A percentile compares a stretch with the other conserved stretches of the same genome.
Conservation (phyloP, 495 filamentous ascomycete species). For the Penicillium argentinense region DNA sequence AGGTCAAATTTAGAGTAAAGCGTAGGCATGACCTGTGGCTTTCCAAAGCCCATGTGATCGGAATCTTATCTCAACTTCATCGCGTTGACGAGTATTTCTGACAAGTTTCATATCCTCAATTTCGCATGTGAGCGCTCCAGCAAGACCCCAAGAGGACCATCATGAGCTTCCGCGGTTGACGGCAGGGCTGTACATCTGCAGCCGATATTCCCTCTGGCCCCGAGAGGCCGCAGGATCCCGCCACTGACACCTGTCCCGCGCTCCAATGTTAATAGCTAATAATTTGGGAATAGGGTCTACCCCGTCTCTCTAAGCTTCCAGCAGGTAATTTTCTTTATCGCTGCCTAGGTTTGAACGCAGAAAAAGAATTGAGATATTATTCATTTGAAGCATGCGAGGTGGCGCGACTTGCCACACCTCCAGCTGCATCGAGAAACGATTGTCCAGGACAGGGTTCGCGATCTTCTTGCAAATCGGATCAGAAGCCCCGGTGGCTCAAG, state of each 20-base stretch:
- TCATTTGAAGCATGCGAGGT: neutral
- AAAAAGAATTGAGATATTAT: neutral
- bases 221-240: slow-evolving; percentile 5
- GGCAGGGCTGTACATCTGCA: slow-evolving; percentile 1
- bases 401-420: slow-evolving; percentile 15
- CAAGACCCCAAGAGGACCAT: no score
- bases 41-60: slow-evolving; percentile 12
- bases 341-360: neutral
- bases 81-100: neutral
- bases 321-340: slow-evolving; percentile 6
- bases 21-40: slow-evolving; percentile 14
- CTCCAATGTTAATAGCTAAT: slow-evolving; percentile 2
- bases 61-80: slow-evolving; percentile 19
- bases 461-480: neutral
- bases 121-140: slow-evolving; percentile 22
- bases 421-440: slow-evolving; percentile 6
- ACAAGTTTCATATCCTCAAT: no score
- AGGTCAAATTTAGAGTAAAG: slow-evolving; percentile 6
- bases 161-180: slow-evolving; percentile 16
- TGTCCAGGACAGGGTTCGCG: neutral
- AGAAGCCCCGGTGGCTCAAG: neutral
- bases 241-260: neutral
- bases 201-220: slow-evolving; percentile 4
- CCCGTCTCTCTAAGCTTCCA: slow-evolving; percentile 2
- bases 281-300: slow-evolving; percentile 6